Evolutionary conservation across 495 filamentous ascomycete genomes (phyloP), one percentile per base, ranked within the genome.

Genomic region (Tuber melanosporum): DNA sequence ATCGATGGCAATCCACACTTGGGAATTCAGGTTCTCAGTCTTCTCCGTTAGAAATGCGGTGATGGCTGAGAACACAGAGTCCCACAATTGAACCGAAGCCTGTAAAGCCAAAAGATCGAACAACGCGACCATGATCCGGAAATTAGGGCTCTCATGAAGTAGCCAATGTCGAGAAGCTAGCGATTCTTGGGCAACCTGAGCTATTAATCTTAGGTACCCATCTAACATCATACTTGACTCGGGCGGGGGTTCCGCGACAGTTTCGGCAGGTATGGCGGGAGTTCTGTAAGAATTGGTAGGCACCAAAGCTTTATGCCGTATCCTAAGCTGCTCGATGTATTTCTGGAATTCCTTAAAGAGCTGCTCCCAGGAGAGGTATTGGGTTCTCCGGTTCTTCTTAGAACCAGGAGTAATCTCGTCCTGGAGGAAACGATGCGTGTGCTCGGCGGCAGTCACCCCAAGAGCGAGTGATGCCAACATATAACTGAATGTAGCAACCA

Each of bases 401-500:
- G 90, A 88, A 14, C 90, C 86, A 71, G 91, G 90, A 66, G 90
- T 87, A 36, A 90, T 90, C 85, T 99, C 95, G 77, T 98, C 95
- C 17, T 93, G 87, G 45, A 99, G 87, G 80, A 99, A 99, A 70
- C 88, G 88, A 83, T 99, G 94, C 2, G 94, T 93, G 36, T 91
- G 86, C 52, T 89, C 89, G 17, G 94, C 94, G 79, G 91, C 93
- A 72, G 92, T 89, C 73, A 92, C 89, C 47, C 92, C 92, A 49
- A 90, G 88, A 0, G 96, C 92, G 72, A 99, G 89, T 2, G 94
- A 90, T 80, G 92, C 91, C 15, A 99, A 87, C 90, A 98, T 92
- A 84, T 98, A 97, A 84, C 94, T 98, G 80, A 98, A 98, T 22
- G 94, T 94, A 81, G 93, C 94, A 73, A 94, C 94, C 45, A 96